Base-by-base conservation (phyloP, 768 basidiomycete genomes). In the Kwoniella newhampshirensis region DNA sequence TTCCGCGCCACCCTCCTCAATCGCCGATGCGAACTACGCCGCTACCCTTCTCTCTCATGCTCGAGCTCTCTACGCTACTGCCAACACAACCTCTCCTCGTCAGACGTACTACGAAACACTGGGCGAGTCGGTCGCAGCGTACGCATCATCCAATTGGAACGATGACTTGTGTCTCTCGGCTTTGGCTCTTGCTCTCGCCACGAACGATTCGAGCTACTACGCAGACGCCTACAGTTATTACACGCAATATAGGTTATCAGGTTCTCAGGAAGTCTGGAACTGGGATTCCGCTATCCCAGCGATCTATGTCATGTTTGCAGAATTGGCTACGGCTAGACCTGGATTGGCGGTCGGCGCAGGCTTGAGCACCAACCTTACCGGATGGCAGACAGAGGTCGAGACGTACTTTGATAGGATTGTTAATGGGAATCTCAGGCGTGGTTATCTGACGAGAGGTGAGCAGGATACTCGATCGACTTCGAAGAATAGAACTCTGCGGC, bases 241-340 rank as follows among this genome's bases (percentile, higher is more conserved):
- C 73, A 67, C 77, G 9, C 77, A 82, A 28, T 87, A 83, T 68
- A 73, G 80, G 21, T 79, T 93, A 0, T 74, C 76, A 2, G 79
- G 79, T 1, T 77, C 81, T 30, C 77, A 85, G 42, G 76, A 79
- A 1, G 84, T 87, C 4, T 88, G 91, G 77, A 92, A 92, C 72
- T 97, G 92, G 92, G 92, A 92, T 70, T 82, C 84, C 2, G 87
- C 89, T 74, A 83, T 82, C 1, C 87, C 89, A 1, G 92, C 86
- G 2, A 68, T 90, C 0, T 82, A 84, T 39, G 82, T 93, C 18
- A 77, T 94, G 6, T 88, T 86, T 57, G 81, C 86, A 0, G 89
- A 94, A 66, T 79, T 89, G 25, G 83, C 85, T 1, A 79, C 84
- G 48, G 81, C 83, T 1, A 80, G 83, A 52, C 80, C 83, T 2